phyloP scores from a whole-genome alignment of 371 early-diverging fungal genomes.

The Syncephalastrum racemosum region DNA sequence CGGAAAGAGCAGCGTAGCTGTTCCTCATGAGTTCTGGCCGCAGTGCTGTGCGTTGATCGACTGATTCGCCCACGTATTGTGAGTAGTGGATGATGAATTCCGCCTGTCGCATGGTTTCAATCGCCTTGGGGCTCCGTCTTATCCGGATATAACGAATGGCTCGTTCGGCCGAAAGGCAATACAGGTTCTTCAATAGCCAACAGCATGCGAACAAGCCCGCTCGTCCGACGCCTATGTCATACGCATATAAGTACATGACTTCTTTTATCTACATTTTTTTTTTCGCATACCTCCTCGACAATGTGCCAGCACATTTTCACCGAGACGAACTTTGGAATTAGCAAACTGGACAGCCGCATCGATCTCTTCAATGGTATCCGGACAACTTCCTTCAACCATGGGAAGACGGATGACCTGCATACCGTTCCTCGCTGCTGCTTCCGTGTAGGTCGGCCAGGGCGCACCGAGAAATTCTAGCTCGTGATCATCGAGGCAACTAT shows the following conservation, averaged over 20 bases:
- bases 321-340: constrained; percentile 47
- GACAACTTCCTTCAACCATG: constrained; percentile 76
- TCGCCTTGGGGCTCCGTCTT: constrained; percentile 64
- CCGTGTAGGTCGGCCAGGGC: constrained; percentile 63
- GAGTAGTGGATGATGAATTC: constrained; percentile 60
- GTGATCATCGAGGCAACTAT: constrained; percentile 70
- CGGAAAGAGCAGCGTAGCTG: background rate
- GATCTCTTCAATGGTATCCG: constrained; percentile 62
- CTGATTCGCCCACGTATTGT: constrained; percentile 26
- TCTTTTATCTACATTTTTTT: background rate
- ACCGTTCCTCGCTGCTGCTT: constrained; percentile 54
- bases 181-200: constrained; percentile 60
- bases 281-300: constrained; percentile 71
- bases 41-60: constrained; percentile 3
- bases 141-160: constrained; percentile 57
- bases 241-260: background rate
- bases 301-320: constrained; percentile 69
- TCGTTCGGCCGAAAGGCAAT: constrained; percentile 49
- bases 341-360: constrained; percentile 55
- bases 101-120: constrained; percentile 68
- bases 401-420: constrained; percentile 63
- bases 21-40: background rate
- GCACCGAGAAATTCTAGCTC: constrained; percentile 74
- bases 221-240: constrained; percentile 65
- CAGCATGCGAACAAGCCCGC: constrained; percentile 81